Base-by-base conservation (phyloP, 768 basidiomycete genomes). In the Trametopsis cervina region DNA sequence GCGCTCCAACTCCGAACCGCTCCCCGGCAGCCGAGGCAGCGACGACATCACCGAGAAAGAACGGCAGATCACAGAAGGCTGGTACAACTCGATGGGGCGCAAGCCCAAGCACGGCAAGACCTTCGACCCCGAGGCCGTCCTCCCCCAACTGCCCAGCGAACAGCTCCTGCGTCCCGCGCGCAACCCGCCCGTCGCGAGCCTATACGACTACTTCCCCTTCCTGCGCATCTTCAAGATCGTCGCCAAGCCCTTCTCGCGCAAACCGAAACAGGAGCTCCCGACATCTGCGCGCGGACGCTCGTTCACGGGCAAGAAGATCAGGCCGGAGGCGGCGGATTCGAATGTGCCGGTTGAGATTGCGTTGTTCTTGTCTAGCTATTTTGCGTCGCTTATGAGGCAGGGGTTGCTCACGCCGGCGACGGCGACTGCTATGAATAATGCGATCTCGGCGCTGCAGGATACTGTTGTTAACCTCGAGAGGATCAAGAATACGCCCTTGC, bases 321-420 rank as follows among this genome's bases (percentile, higher is more conserved):
- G 64, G 44, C 59, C 64, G 12, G 59, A 66, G 40, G 51, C 65
- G 20, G 66, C 73, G 4, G 77, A 80, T 58, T 76, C 78, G 47
- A 80, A 83, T 56, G 75, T 85, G 9, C 82, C 82, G 0, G 64
- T 82, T 12, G 79, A 81, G 62, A 76, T 82, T 49, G 67, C 69
- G 20, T 60, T 81, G 21, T 77, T 74, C 50, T 61, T 83, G 23
- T 74, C 74, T 15, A 76, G 76, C 38, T 80, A 81, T 55, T 60
- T 71, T 18, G 66, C 66, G 4, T 73, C 70, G 56, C 57, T 81
- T 37, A 68, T 80, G 62, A 65, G 66, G 53, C 59, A 66, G 9
- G 65, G 64, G 2, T 61, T 75, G 24, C 45, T 83, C 18, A 67
- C 67, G 40, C 75, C 81, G 13, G 72, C 80, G 12, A 66, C 77